Evolutionary conservation across 169 alveolate species (phyloP).

Genomic region (Cryptosporidium viatorum): DNA sequence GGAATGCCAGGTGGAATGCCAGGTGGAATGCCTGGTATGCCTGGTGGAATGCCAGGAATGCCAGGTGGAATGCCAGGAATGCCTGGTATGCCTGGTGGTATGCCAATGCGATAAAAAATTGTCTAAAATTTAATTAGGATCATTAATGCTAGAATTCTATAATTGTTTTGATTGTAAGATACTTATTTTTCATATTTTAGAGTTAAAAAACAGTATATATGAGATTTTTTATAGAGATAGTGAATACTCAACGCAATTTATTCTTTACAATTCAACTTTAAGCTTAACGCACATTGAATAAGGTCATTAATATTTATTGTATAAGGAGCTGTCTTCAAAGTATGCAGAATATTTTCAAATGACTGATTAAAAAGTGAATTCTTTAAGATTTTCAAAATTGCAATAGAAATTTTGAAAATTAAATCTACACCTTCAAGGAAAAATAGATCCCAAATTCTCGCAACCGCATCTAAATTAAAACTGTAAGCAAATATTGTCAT

Average conservation of each 20-base stretch:
- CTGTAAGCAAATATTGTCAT: constrained; percentile 91
- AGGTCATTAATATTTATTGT: constrained; percentile 69
- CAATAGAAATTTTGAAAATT: constrained; percentile 89
- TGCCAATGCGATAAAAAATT: constrained; percentile 16
- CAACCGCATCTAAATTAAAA: constrained; percentile 83
- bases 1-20: constrained; percentile 46
- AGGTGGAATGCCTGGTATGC: constrained; percentile 19
- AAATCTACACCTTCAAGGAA: constrained; percentile 88
- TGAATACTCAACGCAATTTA: neutral
- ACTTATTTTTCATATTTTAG: neutral
- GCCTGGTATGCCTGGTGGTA: constrained; percentile 54
- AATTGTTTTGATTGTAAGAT: neutral
- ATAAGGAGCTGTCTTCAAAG: constrained; percentile 73
- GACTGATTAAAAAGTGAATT: constrained; percentile 75
- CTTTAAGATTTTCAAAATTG: constrained; percentile 85
- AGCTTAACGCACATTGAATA: constrained; percentile 77
- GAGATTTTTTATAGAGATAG: neutral
- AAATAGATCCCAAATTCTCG: constrained; percentile 91
- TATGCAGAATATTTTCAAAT: constrained; percentile 70
- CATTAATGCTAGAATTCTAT: neutral
- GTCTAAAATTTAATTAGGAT: neutral
- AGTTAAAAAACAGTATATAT: neutral
- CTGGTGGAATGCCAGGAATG: neutral
- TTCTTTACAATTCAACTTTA: constrained; percentile 72
- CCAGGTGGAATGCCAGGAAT: constrained; percentile 53